These are phyloP conservation scores for Fusarium pseudoanthophilum DNA, from an alignment of 2,329 filamentous ascomycete species.

Conservation along the genomic window DNA sequence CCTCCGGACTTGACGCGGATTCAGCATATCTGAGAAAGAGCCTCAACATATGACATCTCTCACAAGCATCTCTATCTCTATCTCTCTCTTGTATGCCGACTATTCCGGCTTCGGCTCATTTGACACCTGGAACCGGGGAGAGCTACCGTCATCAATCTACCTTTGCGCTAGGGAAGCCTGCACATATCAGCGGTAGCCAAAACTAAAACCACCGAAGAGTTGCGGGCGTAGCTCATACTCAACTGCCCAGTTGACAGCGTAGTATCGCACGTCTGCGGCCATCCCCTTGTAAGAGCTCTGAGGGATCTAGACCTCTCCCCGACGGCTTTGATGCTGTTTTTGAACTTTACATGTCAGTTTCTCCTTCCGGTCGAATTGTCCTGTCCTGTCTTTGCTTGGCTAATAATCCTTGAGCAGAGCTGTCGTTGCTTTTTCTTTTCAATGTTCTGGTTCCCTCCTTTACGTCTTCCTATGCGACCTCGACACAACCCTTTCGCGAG, in stretches of 20 bases:
- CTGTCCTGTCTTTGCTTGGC: background rate
- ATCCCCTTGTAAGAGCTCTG: constrained; percentile 7
- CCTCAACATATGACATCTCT: background rate
- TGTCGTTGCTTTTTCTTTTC: background rate
- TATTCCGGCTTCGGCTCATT: constrained; percentile 5
- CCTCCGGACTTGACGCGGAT: background rate
- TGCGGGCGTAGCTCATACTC: constrained; percentile 31
- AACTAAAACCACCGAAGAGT: constrained; percentile 1
- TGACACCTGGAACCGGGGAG: background rate
- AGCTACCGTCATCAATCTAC: constrained; percentile 6
- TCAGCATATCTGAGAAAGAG: background rate
- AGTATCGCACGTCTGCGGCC: constrained; percentile 12
- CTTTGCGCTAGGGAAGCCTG: constrained; percentile 28
- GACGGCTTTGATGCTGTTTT: background rate
- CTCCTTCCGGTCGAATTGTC: background rate
- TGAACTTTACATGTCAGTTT: background rate
- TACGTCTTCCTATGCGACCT: background rate
- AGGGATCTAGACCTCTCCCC: constrained; percentile 9
- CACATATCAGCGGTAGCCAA: constrained; percentile 19
- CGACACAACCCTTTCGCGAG: background rate
- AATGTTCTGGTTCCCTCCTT: background rate
- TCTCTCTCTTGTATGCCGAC: background rate
- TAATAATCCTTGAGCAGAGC: background rate
- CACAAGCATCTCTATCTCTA: background rate
- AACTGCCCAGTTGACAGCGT: constrained; percentile 12